Percentiles rank a stretch among this genome's conserved stretches.
phyloP scores from a whole-genome alignment of 805 yeast species.

The Nakazawaea molendinolei region DNA sequence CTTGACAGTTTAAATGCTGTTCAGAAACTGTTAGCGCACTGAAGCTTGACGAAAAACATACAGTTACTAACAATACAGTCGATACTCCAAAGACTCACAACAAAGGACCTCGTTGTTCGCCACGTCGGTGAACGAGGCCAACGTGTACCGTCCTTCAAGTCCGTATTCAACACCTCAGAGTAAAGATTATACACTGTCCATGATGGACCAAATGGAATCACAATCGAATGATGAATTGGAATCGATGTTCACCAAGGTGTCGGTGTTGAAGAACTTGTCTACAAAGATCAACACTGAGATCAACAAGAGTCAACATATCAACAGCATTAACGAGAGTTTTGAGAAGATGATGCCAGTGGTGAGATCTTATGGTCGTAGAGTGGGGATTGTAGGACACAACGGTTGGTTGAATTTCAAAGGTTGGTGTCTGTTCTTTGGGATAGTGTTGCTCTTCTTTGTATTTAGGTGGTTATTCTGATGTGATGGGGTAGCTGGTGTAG shows the following conservation, averaged over 20 bases:
- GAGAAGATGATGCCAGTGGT: slow-evolving; percentile 52
- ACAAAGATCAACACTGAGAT: slow-evolving; percentile 62
- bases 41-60: no score
- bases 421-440: slow-evolving; percentile 26
- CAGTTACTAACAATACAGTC: slow-evolving; percentile 4
- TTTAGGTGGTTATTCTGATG: slow-evolving; percentile 29
- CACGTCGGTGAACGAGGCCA: slow-evolving; percentile 1
- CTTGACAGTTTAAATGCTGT: neutral
- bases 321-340: slow-evolving; percentile 31
- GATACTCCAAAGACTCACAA: slow-evolving; percentile 8
- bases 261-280: slow-evolving; percentile 48
- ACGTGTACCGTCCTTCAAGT: slow-evolving; percentile 26
- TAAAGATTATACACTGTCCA: slow-evolving; percentile 42
- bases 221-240: slow-evolving; percentile 58
- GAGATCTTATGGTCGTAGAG: slow-evolving; percentile 55
- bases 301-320: slow-evolving; percentile 27
- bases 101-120: slow-evolving; percentile 10
- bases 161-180: slow-evolving; percentile 30
- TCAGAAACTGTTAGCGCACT: no score
- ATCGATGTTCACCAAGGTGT: slow-evolving; percentile 46
- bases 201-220: slow-evolving; percentile 54
- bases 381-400: slow-evolving; percentile 56
- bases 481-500: no score
- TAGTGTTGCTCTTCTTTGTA: slow-evolving; percentile 39
- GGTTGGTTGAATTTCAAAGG: slow-evolving; percentile 33